Evolutionary conservation across 805 yeast species (phyloP).

Genomic region (Saccharomyces mikatae): DNA sequence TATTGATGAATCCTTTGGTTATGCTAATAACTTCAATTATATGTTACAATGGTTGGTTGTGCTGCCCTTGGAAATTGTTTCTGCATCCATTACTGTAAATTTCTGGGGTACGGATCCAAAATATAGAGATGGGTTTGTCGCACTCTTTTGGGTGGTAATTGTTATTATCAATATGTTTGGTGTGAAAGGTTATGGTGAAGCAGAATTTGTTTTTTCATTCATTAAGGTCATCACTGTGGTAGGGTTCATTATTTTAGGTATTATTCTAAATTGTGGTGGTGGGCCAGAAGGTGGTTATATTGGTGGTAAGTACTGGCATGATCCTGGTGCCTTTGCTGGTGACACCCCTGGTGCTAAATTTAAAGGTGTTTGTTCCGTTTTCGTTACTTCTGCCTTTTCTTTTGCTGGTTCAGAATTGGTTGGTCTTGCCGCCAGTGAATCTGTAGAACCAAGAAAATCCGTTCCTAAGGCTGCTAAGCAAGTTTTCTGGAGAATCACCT

Average conservation of each 20-base stretch:
- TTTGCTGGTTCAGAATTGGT: constrained; percentile 47
- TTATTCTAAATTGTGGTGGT: constrained; percentile 46
- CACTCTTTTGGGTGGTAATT: constrained; percentile 43
- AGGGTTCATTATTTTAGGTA: constrained; percentile 41
- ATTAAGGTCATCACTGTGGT: constrained; percentile 42
- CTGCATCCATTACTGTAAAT: constrained; percentile 46
- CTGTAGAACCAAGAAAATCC: constrained; percentile 39
- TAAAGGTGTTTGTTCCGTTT: constrained; percentile 65
- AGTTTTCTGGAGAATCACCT: constrained; percentile 47
- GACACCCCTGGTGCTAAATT: constrained; percentile 32
- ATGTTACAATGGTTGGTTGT: constrained; percentile 46
- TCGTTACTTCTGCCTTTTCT: constrained; percentile 65
- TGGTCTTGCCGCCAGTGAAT: constrained; percentile 45
- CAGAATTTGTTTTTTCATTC: constrained; percentile 42
- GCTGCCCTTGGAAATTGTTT: constrained; percentile 44
- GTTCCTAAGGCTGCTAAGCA: constrained; percentile 48
- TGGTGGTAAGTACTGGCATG: constrained; percentile 44
- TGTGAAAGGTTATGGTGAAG: constrained; percentile 48
- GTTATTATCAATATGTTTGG: constrained; percentile 45
- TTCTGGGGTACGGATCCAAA: constrained; percentile 41
- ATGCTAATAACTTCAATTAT: constrained; percentile 54
- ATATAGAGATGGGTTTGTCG: constrained; percentile 43
- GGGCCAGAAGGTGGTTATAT: constrained; percentile 42
- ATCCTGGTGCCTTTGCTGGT: constrained; percentile 53
- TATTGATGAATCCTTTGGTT: constrained; percentile 54